phyloP scores from a whole-genome alignment of 2,329 filamentous ascomycete species.

The Phaeosphaeriaceae sp. region DNA sequence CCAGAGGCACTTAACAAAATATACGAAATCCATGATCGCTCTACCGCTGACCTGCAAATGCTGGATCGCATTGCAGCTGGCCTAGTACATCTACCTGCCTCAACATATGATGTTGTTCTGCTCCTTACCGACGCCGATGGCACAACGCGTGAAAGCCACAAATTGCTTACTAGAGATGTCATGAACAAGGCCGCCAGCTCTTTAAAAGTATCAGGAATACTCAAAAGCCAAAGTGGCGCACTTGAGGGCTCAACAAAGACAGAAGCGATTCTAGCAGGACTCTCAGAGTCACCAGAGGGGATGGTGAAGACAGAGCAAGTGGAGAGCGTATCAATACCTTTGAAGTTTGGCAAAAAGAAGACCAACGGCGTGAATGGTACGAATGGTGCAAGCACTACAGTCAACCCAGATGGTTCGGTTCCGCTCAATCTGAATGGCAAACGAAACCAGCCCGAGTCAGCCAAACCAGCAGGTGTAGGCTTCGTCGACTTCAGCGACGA shows the following conservation, averaged over 20 bases:
- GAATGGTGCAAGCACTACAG: conserved; percentile 28
- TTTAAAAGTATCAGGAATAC: conserved; percentile 70
- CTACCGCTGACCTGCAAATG: conserved; percentile 91
- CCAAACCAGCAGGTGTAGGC: conserved; percentile 44
- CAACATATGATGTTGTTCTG: conserved; percentile 83
- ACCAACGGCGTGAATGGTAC: conserved; percentile 40
- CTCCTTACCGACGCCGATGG: conserved; percentile 81
- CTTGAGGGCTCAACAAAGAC: conserved; percentile 64
- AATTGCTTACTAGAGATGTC: conserved; percentile 70
- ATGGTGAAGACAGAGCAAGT: conserved; percentile 76
- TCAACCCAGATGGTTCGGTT: conserved; percentile 47
- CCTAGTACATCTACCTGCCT: conserved; percentile 74
- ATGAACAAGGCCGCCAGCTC: conserved; percentile 73
- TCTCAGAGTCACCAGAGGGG: conserved; percentile 67
- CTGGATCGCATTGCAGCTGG: conserved; percentile 88
- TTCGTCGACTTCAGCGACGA: conserved; percentile 70
- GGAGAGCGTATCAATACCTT: conserved; percentile 62
- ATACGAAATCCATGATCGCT: conserved; percentile 75
- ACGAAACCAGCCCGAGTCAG: conserved; percentile 49
- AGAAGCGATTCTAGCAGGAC: conserved; percentile 85
- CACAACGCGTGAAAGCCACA: conserved; percentile 64
- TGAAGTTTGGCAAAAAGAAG: conserved; percentile 72
- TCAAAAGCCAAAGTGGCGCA: conserved; percentile 72
- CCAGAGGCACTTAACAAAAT: conserved; percentile 76
- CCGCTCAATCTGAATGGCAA: conserved; percentile 49